Evolutionary conservation across 805 yeast species (phyloP).

Genomic region (Ogataea corticis): DNA sequence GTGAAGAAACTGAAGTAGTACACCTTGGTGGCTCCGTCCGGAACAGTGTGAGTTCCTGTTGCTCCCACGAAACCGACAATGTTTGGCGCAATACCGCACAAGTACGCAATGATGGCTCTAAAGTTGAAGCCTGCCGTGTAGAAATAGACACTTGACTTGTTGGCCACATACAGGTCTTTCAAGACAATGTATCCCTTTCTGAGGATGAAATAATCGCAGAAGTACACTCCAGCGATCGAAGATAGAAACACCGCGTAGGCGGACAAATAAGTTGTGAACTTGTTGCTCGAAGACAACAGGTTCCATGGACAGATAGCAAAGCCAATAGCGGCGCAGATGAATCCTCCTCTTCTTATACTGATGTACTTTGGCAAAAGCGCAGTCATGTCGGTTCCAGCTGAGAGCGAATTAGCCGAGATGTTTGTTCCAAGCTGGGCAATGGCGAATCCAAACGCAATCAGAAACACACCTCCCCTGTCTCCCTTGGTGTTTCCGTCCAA

Average conservation of each 20-base stretch:
- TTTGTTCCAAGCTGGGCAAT: slow-evolving; percentile 80
- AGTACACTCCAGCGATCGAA: slow-evolving; percentile 77
- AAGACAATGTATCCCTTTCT: slow-evolving; percentile 70
- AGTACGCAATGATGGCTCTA: slow-evolving; percentile 80
- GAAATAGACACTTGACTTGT: slow-evolving; percentile 50
- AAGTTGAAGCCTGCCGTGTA: slow-evolving; percentile 73
- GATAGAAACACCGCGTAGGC: slow-evolving; percentile 86
- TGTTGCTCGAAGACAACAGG: slow-evolving; percentile 64
- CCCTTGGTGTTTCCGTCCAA: slow-evolving; percentile 55
- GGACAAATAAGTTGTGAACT: slow-evolving; percentile 75
- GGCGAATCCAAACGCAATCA: slow-evolving; percentile 69
- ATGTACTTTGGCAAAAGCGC: slow-evolving; percentile 63
- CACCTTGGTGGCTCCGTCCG: slow-evolving; percentile 73
- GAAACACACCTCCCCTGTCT: slow-evolving; percentile 77
- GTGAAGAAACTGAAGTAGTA: slow-evolving; percentile 75
- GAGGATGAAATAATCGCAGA: slow-evolving; percentile 67
- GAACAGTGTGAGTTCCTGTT: slow-evolving; percentile 64
- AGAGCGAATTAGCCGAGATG: slow-evolving; percentile 68
- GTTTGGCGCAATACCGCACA: slow-evolving; percentile 79
- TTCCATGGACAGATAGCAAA: slow-evolving; percentile 83
- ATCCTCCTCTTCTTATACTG: slow-evolving; percentile 79
- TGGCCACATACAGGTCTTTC: slow-evolving; percentile 60
- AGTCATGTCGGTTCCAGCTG: slow-evolving; percentile 73
- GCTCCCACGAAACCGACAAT: slow-evolving; percentile 89
- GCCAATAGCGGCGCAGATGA: slow-evolving; percentile 70